Evolutionary conservation across 148 eudicot genomes (phyloP).

Genomic region (Fallopia convolvulus): DNA sequence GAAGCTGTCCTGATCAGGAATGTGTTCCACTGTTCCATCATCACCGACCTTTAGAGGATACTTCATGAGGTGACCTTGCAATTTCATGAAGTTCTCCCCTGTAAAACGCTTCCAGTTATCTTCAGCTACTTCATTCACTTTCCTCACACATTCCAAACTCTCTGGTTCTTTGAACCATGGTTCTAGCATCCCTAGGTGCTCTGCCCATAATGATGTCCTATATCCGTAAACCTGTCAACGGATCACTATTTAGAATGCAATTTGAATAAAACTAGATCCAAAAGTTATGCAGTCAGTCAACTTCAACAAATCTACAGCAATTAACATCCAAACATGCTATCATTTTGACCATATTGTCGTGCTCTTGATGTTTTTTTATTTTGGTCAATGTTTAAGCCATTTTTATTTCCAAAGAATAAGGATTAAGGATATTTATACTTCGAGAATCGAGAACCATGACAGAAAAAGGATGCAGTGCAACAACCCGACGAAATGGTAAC

Average conservation of each 20-base stretch:
- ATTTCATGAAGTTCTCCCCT: slow-evolving; percentile 25
- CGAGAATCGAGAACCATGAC: neutral
- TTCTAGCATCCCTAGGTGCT: slow-evolving; percentile 47
- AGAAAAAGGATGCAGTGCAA: neutral
- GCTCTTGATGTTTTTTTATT: neutral
- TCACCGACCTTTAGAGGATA: slow-evolving; percentile 49
- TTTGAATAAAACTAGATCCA: neutral
- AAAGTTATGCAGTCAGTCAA: neutral
- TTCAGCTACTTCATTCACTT: slow-evolving; percentile 46
- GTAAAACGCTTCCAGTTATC: slow-evolving; percentile 56
- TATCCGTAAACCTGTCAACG: slow-evolving; percentile 51
- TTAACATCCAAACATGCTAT: neutral
- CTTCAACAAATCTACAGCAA: neutral
- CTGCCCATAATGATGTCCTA: slow-evolving; percentile 65
- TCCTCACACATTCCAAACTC: slow-evolving; percentile 51
- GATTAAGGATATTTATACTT: neutral
- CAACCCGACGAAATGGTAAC: neutral
- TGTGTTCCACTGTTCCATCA: slow-evolving; percentile 44
- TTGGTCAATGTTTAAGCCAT: neutral
- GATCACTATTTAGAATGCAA: neutral
- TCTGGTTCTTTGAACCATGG: slow-evolving; percentile 33
- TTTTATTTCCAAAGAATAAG: neutral
- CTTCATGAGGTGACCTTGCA: slow-evolving; percentile 58
- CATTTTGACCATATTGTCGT: neutral
- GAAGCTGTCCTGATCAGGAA: slow-evolving; percentile 46